Evolutionary conservation across 352 stramenopile genomes (phyloP).

Genomic region (Phytophthora pistaciae): DNA sequence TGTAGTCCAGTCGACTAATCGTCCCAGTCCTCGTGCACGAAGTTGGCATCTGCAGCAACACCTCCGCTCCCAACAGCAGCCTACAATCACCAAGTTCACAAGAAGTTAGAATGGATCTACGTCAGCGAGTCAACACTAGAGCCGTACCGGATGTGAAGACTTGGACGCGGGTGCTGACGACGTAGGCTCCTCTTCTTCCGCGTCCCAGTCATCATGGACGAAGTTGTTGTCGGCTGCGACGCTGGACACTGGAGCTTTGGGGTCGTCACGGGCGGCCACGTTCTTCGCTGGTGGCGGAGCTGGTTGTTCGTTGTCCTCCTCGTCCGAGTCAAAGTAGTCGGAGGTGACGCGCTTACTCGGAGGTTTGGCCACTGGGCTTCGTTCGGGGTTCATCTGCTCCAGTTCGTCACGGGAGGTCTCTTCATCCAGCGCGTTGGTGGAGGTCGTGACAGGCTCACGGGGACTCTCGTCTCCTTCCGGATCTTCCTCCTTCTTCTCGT

Average conservation of each 20-base stretch:
- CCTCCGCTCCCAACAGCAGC: conserved; percentile 33
- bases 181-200: conserved; percentile 42
- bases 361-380: neutral
- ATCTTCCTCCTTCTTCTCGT: conserved; percentile 42
- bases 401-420: conserved; percentile 16
- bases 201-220: conserved; percentile 81
- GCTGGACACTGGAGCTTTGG: conserved; percentile 19
- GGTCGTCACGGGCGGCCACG: neutral
- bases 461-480: conserved; percentile 51
- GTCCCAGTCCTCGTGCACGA: conserved; percentile 77
- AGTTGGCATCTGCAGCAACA: conserved; percentile 73
- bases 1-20: conserved; percentile 23
- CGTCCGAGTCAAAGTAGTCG: conserved; percentile 75
- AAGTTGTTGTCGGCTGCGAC: conserved; percentile 80
- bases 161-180: conserved; percentile 9
- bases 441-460: conserved; percentile 28
- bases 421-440: conserved; percentile 27
- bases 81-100: conserved; percentile 7
- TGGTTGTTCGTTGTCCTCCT: conserved; percentile 46
- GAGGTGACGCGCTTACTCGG: conserved; percentile 26
- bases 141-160: conserved; percentile 47
- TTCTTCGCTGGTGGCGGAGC: conserved; percentile 17
- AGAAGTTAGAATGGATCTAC: neutral
- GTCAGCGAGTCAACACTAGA: neutral
- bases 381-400: conserved; percentile 15